phyloP scores from a whole-genome alignment of 345 rosid genomes.

The Gossypium sturtianum region DNA sequence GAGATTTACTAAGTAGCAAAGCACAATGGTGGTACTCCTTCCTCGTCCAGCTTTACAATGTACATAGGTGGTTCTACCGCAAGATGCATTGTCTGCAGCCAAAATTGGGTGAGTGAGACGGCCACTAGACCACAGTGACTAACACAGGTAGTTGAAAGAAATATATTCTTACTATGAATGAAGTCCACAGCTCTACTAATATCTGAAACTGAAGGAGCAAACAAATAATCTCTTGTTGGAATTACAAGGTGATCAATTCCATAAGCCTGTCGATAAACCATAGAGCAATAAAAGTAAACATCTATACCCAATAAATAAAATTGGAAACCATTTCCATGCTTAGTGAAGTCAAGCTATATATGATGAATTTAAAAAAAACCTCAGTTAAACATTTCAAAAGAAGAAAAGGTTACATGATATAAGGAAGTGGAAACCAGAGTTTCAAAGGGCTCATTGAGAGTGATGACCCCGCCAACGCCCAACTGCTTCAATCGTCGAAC shows the following conservation, averaged over 20 bases:
- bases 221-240: conserved; percentile 86
- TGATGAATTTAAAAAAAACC: too few species aligned
- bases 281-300: not conserved
- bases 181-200: conserved; percentile 62
- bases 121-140: not conserved
- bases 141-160: not conserved
- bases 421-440: conserved; percentile 72
- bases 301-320: not conserved
- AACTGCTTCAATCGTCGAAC: conserved; percentile 64
- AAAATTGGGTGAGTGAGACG: not conserved
- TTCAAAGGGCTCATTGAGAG: conserved; percentile 79
- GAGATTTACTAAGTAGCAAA: conserved; percentile 63
- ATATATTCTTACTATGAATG: conserved; percentile 49
- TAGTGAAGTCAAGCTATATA: too few species aligned
- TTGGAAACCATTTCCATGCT: too few species aligned
- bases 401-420: conserved; percentile 42
- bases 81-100: conserved; percentile 49
- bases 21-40: conserved; percentile 81
- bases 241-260: conserved; percentile 79
- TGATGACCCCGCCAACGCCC: conserved; percentile 75
- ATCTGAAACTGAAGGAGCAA: conserved; percentile 66
- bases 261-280: conserved; percentile 42
- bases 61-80: conserved; percentile 66
- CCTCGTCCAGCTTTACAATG: conserved; percentile 98
- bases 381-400: not conserved